phyloP scores from a whole-genome alignment of 1,284 basidiomycete species.

The Ustilago xerochloae region DNA sequence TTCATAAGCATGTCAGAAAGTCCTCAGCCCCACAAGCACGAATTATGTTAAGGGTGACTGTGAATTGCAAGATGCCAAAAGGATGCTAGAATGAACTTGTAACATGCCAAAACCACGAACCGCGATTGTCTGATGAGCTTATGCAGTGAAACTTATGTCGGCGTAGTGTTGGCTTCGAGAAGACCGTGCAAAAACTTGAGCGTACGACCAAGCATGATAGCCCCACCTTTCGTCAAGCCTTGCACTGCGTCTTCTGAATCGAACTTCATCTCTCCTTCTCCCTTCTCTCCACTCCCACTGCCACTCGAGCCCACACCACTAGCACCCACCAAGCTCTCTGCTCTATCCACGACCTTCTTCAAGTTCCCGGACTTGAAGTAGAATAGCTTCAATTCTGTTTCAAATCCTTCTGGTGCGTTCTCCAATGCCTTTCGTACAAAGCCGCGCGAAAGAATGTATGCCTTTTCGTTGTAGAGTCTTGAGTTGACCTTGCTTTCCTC shows the following conservation, averaged over 20 bases:
- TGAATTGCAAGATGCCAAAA: no score
- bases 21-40: no score
- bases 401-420: conserved; percentile 78
- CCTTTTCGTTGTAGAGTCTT: conserved; percentile 84
- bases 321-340: conserved; percentile 13
- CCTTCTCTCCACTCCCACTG: background rate
- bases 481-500: conserved; percentile 85
- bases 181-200: conserved; percentile 18
- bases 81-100: no score
- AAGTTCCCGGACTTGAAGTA: conserved; percentile 70
- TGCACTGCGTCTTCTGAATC: conserved; percentile 63
- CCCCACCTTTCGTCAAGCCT: conserved; percentile 41
- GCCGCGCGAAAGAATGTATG: conserved; percentile 86
- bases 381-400: conserved; percentile 79
- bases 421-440: conserved; percentile 88
- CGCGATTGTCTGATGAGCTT: no score
- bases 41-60: no score
- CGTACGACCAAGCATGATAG: conserved; percentile 39
- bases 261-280: conserved; percentile 17
- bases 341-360: conserved; percentile 25
- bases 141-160: no score
- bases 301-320: conserved; percentile 1
- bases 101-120: no score
- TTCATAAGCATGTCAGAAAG: no score
- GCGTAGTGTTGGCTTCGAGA: no score